These are phyloP conservation scores for Solanum pimpinellifolium DNA, from an alignment of 257 asterid species.

Conservation along the genomic window DNA sequence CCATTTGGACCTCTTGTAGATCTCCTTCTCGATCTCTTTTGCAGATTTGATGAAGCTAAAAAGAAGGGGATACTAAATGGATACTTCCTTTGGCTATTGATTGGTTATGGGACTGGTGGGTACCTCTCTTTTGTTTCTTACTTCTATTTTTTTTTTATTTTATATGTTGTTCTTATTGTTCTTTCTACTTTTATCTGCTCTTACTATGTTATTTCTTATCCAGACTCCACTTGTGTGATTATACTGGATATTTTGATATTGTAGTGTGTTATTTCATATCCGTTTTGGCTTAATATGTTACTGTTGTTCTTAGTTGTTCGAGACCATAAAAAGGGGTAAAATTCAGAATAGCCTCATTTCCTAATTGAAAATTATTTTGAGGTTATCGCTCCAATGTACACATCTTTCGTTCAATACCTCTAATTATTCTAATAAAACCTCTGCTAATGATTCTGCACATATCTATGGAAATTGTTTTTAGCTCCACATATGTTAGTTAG, in stretches of 20 bases:
- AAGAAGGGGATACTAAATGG: constrained; percentile 57
- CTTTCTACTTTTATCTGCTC: not conserved
- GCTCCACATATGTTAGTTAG: not conserved
- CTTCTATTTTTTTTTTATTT: not conserved
- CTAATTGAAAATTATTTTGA: not conserved
- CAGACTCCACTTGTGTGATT: not conserved
- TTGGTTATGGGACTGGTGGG: constrained; percentile 91
- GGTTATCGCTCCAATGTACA: not conserved
- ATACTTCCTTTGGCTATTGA: constrained; percentile 72
- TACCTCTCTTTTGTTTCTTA: constrained; percentile 1
- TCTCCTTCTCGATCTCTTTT: not conserved
- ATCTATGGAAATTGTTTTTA: not conserved
- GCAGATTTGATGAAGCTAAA: constrained; percentile 85
- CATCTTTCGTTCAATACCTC: not conserved
- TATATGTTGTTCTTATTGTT: not conserved
- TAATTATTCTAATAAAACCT: not conserved
- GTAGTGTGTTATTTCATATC: not conserved
- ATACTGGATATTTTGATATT: not conserved
- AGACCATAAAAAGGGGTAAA: not conserved
- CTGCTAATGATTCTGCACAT: not conserved
- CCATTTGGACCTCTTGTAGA: not conserved
- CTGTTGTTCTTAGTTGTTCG: not conserved
- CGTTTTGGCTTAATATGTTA: not conserved
- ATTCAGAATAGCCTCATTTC: not conserved
- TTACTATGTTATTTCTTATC: not conserved